These are phyloP conservation scores for Ascochyta rabiei DNA, from an alignment of 2,329 filamentous ascomycete genomes.

Conservation along the genomic window DNA sequence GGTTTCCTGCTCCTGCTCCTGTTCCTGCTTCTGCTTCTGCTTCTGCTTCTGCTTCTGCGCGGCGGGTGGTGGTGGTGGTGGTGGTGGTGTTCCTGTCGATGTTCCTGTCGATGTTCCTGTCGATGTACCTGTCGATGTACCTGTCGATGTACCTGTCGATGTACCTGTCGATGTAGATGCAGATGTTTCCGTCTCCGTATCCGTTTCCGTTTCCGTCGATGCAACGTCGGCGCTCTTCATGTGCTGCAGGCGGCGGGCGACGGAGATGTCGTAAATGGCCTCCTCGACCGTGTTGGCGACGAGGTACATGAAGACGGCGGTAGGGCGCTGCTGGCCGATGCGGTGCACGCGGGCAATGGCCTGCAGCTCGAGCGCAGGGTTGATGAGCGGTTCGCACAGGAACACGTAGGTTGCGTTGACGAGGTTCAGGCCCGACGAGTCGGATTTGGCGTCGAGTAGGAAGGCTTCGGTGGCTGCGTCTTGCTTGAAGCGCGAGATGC, in stretches of 20 bases:
- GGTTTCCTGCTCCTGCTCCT: no score
- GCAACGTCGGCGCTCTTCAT: conserved; percentile 57
- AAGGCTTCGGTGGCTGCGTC: conserved; percentile 80
- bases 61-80: background rate
- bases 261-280: conserved; percentile 86
- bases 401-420: conserved; percentile 95
- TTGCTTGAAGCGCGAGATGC: conserved; percentile 76
- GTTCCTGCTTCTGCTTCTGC: no score
- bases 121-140: no score
- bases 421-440: conserved; percentile 87
- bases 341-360: conserved; percentile 94
- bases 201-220: no score
- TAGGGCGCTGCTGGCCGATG: conserved; percentile 86
- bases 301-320: conserved; percentile 94
- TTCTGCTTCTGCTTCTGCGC: conserved; percentile 57
- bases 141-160: no score
- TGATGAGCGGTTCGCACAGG: conserved; percentile 90
- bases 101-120: no score
- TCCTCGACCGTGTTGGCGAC: conserved; percentile 91
- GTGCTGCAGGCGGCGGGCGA: conserved; percentile 77
- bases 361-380: conserved; percentile 91
- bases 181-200: no score
- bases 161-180: no score
- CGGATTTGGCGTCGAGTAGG: conserved; percentile 84
- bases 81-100: no score